phyloP scores from a whole-genome alignment of 2,329 filamentous ascomycete species.

The Aspergillus sclerotialis region DNA sequence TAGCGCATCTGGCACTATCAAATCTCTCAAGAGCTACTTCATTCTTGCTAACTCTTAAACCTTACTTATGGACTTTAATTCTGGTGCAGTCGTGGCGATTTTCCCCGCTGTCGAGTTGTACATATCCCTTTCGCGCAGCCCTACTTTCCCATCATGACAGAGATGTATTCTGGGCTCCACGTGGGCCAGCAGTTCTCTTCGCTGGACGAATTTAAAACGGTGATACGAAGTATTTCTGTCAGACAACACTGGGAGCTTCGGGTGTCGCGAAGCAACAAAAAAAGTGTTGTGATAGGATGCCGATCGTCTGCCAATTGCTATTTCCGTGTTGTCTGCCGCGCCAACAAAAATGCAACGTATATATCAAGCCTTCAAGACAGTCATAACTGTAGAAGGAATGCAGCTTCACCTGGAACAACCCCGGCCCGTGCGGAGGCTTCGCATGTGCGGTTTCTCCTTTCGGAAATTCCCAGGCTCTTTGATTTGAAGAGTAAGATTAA shows the following conservation, averaged over 20 bases:
- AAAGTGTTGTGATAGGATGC: slow-evolving; percentile 35
- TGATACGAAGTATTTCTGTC: slow-evolving; percentile 34
- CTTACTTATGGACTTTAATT: slow-evolving; percentile 20
- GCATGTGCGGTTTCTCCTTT: slow-evolving; percentile 32
- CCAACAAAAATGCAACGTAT: slow-evolving; percentile 34
- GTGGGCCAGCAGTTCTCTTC: slow-evolving; percentile 32
- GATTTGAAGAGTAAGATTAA: slow-evolving; percentile 31
- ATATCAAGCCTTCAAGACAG: slow-evolving; percentile 34
- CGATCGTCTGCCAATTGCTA: slow-evolving; percentile 32
- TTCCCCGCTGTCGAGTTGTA: slow-evolving; percentile 9
- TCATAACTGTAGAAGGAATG: slow-evolving; percentile 29
- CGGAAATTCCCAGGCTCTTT: slow-evolving; percentile 34
- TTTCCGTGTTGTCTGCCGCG: slow-evolving; percentile 34
- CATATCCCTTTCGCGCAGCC: slow-evolving; percentile 8
- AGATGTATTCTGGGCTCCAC: slow-evolving; percentile 34
- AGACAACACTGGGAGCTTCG: slow-evolving; percentile 35
- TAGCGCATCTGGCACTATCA: too few relatives aligned
- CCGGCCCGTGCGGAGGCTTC: slow-evolving; percentile 34
- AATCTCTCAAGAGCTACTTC: too few relatives aligned
- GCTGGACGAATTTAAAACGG: slow-evolving; percentile 32
- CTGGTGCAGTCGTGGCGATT: slow-evolving; percentile 9
- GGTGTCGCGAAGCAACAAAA: slow-evolving; percentile 34
- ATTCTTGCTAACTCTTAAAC: neutral
- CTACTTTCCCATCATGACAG: slow-evolving; percentile 22
- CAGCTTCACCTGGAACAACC: slow-evolving; percentile 21